Evolutionary conservation across 768 basidiomycete genomes (phyloP).

Genomic region (Pisolithus albus): DNA sequence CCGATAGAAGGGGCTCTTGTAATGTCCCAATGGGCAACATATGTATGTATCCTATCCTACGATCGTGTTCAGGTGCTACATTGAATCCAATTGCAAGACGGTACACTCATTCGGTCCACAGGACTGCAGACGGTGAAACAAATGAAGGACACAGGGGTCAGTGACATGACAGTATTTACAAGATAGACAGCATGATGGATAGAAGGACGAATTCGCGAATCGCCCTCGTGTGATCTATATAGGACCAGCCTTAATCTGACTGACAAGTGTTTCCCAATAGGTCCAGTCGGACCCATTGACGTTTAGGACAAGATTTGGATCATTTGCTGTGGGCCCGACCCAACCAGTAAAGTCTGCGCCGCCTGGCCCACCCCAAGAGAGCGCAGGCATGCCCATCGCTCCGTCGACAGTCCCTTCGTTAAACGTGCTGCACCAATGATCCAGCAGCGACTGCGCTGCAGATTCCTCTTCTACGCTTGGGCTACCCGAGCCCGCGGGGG

Average conservation of each 20-base stretch:
- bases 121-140: neutral
- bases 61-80: too few relatives aligned
- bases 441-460: constrained; percentile 68
- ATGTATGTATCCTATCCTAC: too few relatives aligned
- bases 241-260: constrained; percentile 36
- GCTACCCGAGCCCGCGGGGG: constrained; percentile 63
- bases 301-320: constrained; percentile 40
- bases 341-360: constrained; percentile 54
- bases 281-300: constrained; percentile 65
- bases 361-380: constrained; percentile 58
- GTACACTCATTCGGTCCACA: neutral
- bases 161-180: constrained; percentile 5
- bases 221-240: constrained; percentile 14
- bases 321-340: constrained; percentile 39
- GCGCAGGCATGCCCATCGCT: constrained; percentile 35
- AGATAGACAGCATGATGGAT: constrained; percentile 2
- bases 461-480: constrained; percentile 68
- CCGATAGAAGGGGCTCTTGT: too few relatives aligned
- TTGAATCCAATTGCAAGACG: too few relatives aligned
- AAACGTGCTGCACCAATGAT: constrained; percentile 82
- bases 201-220: constrained; percentile 6
- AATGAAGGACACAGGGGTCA: neutral
- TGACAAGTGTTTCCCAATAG: constrained; percentile 80
- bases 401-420: constrained; percentile 57
- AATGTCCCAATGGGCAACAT: too few relatives aligned